Percentiles rank a stretch among this genome's conserved stretches.
phyloP scores from a whole-genome alignment of 2,329 filamentous ascomycete genomes.

The Bipolaris oryzae region DNA sequence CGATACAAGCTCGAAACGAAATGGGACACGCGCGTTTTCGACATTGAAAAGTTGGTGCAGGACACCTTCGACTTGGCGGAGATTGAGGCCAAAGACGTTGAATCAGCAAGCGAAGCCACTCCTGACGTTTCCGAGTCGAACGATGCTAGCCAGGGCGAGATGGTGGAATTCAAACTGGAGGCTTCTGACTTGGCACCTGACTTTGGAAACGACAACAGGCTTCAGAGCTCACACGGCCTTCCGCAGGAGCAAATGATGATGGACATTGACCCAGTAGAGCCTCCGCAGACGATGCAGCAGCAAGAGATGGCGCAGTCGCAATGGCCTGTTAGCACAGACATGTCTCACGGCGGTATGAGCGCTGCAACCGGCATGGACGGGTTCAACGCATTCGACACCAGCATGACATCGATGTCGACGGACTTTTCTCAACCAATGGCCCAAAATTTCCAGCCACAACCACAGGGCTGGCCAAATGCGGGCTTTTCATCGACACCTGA shows the following conservation, averaged over 20 bases:
- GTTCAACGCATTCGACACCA: conserved; percentile 37
- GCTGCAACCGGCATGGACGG: conserved; percentile 37
- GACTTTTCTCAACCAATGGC: conserved; percentile 43
- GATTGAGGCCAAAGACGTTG: conserved; percentile 39
- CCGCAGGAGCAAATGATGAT: conserved; percentile 42
- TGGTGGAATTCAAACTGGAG: conserved; percentile 46
- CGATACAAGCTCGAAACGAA: conserved; percentile 71
- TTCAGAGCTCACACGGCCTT: conserved; percentile 41
- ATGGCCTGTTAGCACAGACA: conserved; percentile 45
- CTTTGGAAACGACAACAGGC: conserved; percentile 28
- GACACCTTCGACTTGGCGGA: conserved; percentile 63
- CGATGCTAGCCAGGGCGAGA: conserved; percentile 38
- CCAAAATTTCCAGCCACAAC: conserved; percentile 38
- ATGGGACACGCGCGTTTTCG: conserved; percentile 58
- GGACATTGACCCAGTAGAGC: conserved; percentile 45
- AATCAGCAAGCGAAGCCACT: conserved; percentile 30
- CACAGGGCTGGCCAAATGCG: conserved; percentile 41
- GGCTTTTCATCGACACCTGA: conserved; percentile 46
- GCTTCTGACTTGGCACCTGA: conserved; percentile 39
- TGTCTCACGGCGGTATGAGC: conserved; percentile 37
- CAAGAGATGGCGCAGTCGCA: conserved; percentile 37
- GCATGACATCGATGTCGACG: conserved; percentile 39
- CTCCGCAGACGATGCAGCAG: conserved; percentile 38
- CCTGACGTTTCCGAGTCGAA: conserved; percentile 33
- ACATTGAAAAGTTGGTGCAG: conserved; percentile 63